phyloP scores from a whole-genome alignment of 179 eudicot species.

The Vitellaria paradoxa region DNA sequence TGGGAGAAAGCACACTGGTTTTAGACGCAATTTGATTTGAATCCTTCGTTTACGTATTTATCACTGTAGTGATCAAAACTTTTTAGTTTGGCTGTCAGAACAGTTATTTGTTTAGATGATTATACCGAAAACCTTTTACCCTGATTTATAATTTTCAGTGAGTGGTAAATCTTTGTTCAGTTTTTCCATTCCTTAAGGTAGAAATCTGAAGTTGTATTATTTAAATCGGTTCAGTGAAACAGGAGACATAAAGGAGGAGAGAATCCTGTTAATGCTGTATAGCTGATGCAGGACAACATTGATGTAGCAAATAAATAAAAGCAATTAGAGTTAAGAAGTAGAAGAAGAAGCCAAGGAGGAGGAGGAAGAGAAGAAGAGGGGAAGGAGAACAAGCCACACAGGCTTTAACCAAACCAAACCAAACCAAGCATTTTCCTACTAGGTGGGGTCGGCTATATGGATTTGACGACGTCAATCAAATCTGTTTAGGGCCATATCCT shows the following conservation, averaged over 20 bases:
- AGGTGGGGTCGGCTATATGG: too few species aligned
- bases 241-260: background rate
- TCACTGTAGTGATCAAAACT: background rate
- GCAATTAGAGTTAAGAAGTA: too few species aligned
- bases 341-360: too few species aligned
- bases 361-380: too few species aligned
- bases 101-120: background rate
- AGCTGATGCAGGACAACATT: too few species aligned
- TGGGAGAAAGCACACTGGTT: constrained; percentile 12
- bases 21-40: background rate
- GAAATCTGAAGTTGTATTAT: background rate
- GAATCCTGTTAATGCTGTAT: background rate
- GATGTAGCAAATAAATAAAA: too few species aligned
- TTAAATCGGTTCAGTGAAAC: background rate
- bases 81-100: background rate
- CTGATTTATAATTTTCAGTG: background rate
- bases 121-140: background rate
- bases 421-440: too few species aligned
- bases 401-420: too few species aligned
- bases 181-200: background rate
- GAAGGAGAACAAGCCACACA: too few species aligned
- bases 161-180: background rate
- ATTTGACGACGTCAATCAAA: too few species aligned
- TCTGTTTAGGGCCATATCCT: too few species aligned
- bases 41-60: background rate